A percentile compares a stretch with the other conserved stretches of the same genome.
phyloP scores from a whole-genome alignment of 225 moss, liverwort and hornwort species.

The Physcomitrium patens region DNA sequence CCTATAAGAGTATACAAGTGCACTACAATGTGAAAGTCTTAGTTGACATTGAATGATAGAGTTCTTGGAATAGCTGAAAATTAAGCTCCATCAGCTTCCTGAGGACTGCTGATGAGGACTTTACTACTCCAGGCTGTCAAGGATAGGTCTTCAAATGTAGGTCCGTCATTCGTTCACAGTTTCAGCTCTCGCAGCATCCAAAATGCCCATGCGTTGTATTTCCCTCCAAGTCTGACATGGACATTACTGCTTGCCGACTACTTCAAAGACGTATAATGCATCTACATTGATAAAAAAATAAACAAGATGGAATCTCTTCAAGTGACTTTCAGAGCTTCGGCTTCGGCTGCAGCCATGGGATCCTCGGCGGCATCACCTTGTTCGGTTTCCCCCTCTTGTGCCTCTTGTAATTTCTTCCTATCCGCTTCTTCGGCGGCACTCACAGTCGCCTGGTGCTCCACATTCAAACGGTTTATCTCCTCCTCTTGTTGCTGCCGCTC shows the following conservation, averaged over 20 bases:
- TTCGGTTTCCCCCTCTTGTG: slow-evolving; percentile 66
- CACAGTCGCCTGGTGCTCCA: slow-evolving; percentile 87
- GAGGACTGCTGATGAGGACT: not conserved
- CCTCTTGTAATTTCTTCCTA: slow-evolving; percentile 52
- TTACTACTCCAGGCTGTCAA: slow-evolving; percentile 7
- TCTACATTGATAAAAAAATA: slow-evolving; percentile 25
- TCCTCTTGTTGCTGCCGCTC: slow-evolving; percentile 98
- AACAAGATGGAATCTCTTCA: too few relatives aligned
- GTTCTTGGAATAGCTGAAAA: not conserved
- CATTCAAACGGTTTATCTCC: slow-evolving; percentile 81
- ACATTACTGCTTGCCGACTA: slow-evolving; percentile 21
- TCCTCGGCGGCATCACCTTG: slow-evolving; percentile 59
- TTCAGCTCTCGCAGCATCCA: slow-evolving; percentile 3
- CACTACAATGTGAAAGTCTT: too few relatives aligned
- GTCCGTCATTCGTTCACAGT: not conserved
- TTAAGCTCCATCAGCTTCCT: slow-evolving; percentile 7
- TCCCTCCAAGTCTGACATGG: slow-evolving; percentile 16
- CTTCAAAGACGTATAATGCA: not conserved
- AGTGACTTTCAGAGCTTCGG: slow-evolving; percentile 55
- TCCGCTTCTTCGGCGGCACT: slow-evolving; percentile 92
- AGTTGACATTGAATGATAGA: too few relatives aligned
- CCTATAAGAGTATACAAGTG: too few relatives aligned
- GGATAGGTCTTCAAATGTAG: not conserved
- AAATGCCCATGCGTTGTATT: not conserved
- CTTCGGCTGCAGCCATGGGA: slow-evolving; percentile 86